Percentiles rank a stretch among this genome's conserved stretches.
These are phyloP conservation scores for Blastocladiella britannica DNA, from an alignment of 192 early-diverging fungal genomes.

Conservation along the genomic window DNA sequence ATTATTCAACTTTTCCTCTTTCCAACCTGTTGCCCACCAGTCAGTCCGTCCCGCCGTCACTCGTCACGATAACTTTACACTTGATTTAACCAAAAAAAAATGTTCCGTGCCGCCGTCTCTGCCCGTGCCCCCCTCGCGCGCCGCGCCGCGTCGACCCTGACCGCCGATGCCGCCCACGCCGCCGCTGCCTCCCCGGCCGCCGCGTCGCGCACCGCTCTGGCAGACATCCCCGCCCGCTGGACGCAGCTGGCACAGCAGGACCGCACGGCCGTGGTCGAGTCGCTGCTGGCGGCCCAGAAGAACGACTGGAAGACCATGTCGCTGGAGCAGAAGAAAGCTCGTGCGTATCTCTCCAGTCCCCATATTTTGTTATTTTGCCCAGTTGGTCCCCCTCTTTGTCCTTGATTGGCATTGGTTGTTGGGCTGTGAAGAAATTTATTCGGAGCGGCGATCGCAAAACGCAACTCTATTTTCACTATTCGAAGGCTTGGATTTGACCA, in stretches of 20 bases:
- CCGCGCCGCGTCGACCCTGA: slow-evolving; percentile 2
- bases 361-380: background rate
- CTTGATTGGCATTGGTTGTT: background rate
- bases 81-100: too few species aligned
- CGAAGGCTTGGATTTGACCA: background rate
- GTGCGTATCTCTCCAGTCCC: slow-evolving; percentile 18
- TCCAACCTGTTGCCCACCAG: too few species aligned
- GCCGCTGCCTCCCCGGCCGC: background rate
- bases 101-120: too few species aligned
- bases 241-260: slow-evolving; percentile 50
- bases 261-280: slow-evolving; percentile 59
- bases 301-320: slow-evolving; percentile 86
- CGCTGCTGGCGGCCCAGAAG: slow-evolving; percentile 68
- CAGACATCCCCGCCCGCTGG: slow-evolving; percentile 20
- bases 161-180: slow-evolving; percentile 1
- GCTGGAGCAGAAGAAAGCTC: slow-evolving; percentile 85
- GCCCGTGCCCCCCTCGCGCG: slow-evolving; percentile 1
- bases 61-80: too few species aligned
- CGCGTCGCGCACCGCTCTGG: slow-evolving; percentile 3
- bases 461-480: slow-evolving; percentile 4
- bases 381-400: background rate
- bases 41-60: too few species aligned
- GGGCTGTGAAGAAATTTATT: slow-evolving; percentile 3
- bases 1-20: too few species aligned
- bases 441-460: slow-evolving; percentile 1